These are phyloP conservation scores for Clarireedia monteithiana DNA, from an alignment of 2,329 filamentous ascomycete genomes.

Conservation along the genomic window DNA sequence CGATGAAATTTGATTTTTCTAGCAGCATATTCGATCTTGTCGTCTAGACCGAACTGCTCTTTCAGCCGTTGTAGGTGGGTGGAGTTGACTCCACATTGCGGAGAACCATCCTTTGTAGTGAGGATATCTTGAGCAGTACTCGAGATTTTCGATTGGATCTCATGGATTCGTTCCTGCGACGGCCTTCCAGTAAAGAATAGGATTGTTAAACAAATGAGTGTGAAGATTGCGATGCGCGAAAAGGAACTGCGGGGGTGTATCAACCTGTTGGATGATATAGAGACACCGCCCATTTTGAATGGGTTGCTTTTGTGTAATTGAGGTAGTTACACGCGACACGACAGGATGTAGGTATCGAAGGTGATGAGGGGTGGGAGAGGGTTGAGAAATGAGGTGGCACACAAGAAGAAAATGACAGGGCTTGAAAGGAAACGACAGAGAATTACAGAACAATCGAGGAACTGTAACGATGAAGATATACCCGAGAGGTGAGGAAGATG, in stretches of 20 bases:
- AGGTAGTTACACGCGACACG: too few relatives aligned
- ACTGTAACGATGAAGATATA: too few relatives aligned
- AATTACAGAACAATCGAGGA: too few relatives aligned
- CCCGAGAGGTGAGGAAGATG: too few relatives aligned
- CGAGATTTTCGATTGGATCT: conserved; percentile 6
- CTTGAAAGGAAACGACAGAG: too few relatives aligned
- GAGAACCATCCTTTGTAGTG: background rate
- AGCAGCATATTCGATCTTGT: conserved; percentile 48
- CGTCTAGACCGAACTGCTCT: conserved; percentile 39
- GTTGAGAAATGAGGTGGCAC: background rate
- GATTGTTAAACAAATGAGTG: conserved; percentile 18
- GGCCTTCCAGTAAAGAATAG: conserved; percentile 17
- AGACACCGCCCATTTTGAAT: conserved; percentile 3
- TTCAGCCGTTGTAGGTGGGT: conserved; percentile 39
- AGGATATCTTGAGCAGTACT: conserved; percentile 7
- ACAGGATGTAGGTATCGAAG: background rate
- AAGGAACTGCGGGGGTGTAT: conserved; percentile 19
- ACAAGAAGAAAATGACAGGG: too few relatives aligned
- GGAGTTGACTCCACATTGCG: conserved; percentile 41
- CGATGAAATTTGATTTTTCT: conserved; percentile 46
- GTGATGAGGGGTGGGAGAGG: background rate
- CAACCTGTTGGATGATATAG: conserved; percentile 4
- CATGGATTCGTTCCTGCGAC: conserved; percentile 10
- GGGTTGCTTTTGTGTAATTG: background rate
- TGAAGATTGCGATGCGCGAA: conserved; percentile 16